Evolutionary conservation across 2,329 filamentous ascomycete genomes (phyloP).

Genomic region (Colletotrichum paranaense): DNA sequence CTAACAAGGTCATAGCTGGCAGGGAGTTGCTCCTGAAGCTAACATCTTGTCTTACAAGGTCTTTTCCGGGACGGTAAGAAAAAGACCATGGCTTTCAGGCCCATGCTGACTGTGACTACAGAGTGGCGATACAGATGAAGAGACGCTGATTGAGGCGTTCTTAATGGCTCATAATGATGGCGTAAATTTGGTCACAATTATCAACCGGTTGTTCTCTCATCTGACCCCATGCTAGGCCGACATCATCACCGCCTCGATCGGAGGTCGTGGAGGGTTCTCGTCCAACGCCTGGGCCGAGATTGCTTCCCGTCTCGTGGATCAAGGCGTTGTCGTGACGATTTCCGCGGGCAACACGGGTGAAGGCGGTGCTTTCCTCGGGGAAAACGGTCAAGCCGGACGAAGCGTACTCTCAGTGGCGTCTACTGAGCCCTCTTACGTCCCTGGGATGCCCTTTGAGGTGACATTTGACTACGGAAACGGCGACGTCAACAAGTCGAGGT

Average conservation of each 20-base stretch:
- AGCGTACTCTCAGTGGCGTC: constrained; percentile 56
- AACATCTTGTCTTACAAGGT: constrained; percentile 45
- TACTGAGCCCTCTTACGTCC: constrained; percentile 41
- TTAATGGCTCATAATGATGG: constrained; percentile 44
- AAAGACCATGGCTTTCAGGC: too few relatives aligned
- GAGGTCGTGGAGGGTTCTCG: constrained; percentile 42
- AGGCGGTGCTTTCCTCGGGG: constrained; percentile 52
- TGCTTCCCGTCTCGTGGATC: constrained; percentile 52
- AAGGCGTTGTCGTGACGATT: constrained; percentile 52
- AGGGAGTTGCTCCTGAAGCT: constrained; percentile 44
- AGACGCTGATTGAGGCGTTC: constrained; percentile 45
- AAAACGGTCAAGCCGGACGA: constrained; percentile 51
- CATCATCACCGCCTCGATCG: constrained; percentile 48
- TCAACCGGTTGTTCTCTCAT: not conserved
- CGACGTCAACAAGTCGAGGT: constrained; percentile 3
- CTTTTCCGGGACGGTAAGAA: constrained; percentile 37
- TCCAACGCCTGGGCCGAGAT: constrained; percentile 45
- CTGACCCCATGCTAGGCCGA: constrained; percentile 37
- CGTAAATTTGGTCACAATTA: constrained; percentile 4
- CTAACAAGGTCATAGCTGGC: constrained; percentile 14
- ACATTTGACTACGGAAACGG: constrained; percentile 1
- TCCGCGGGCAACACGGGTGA: constrained; percentile 55
- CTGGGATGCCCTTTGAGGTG: constrained; percentile 31
- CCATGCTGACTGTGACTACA: not conserved
- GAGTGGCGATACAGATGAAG: constrained; percentile 39